A percentile compares a stretch with the other conserved stretches of the same genome.
These are phyloP conservation scores for Calonectria naviculata DNA, from an alignment of 2,329 filamentous ascomycete genomes.

Conservation along the genomic window DNA sequence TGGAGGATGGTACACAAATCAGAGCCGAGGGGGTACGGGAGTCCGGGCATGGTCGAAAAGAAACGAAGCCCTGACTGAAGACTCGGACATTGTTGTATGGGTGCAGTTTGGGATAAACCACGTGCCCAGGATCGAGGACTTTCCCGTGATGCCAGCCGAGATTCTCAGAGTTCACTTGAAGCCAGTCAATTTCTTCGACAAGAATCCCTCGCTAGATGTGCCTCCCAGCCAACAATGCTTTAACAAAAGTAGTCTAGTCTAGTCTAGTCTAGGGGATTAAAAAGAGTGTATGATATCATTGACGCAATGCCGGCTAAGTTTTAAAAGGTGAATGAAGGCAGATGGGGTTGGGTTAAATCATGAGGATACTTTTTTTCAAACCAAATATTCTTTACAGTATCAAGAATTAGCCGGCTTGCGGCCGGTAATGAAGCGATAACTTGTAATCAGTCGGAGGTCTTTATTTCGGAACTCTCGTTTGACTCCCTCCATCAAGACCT, in stretches of 20 bases:
- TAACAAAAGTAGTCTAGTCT: slow-evolving; percentile 29
- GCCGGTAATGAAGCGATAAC: slow-evolving; percentile 34
- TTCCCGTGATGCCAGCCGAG: slow-evolving; percentile 56
- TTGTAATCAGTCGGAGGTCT: slow-evolving; percentile 33
- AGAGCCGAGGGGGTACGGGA: slow-evolving; percentile 48
- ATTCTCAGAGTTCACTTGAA: slow-evolving; percentile 35
- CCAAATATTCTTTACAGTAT: background rate
- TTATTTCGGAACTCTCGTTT: slow-evolving; percentile 55
- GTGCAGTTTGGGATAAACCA: slow-evolving; percentile 61
- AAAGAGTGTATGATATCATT: background rate
- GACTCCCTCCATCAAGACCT: slow-evolving; percentile 57
- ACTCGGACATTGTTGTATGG: slow-evolving; percentile 70
- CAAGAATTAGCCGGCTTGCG: slow-evolving; percentile 15
- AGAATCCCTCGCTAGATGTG: slow-evolving; percentile 60
- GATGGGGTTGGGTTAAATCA: background rate
- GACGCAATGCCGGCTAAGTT: background rate
- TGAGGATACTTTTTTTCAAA: background rate
- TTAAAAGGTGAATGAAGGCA: background rate
- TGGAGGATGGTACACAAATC: slow-evolving; percentile 63
- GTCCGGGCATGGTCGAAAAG: slow-evolving; percentile 51
- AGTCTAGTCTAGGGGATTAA: slow-evolving; percentile 14
- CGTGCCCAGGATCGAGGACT: slow-evolving; percentile 61
- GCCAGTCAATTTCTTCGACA: slow-evolving; percentile 60
- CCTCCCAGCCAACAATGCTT: slow-evolving; percentile 41
- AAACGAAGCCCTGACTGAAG: slow-evolving; percentile 71